Conservation (phyloP, 805 yeast genomes). For the Nakazawaea ishiwadae region DNA sequence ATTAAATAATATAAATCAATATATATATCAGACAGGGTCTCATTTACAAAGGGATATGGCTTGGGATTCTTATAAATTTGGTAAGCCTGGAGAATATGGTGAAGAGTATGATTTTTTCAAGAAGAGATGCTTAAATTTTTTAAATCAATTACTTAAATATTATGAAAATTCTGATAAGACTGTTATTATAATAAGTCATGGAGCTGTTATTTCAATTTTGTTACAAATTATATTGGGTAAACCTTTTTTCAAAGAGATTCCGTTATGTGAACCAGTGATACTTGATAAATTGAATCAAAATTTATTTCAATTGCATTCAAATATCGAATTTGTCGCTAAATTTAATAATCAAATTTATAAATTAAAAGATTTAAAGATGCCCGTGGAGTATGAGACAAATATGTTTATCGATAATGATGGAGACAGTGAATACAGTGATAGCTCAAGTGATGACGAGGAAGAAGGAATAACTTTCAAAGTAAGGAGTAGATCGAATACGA, state of each 20-base stretch:
- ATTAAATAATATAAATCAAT: slow-evolving; percentile 32
- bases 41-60: slow-evolving; percentile 22
- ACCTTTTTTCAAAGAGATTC: slow-evolving; percentile 35
- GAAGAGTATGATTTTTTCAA: slow-evolving; percentile 34
- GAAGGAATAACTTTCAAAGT: slow-evolving; percentile 9
- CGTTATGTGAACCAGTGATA: slow-evolving; percentile 28
- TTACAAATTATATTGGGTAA: slow-evolving; percentile 32
- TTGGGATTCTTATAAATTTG: slow-evolving; percentile 31
- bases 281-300: slow-evolving; percentile 7
- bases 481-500: slow-evolving; percentile 11
- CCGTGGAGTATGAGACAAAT: slow-evolving; percentile 10
- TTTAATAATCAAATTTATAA: slow-evolving; percentile 4
- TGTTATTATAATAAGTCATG: slow-evolving; percentile 35
- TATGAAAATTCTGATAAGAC: slow-evolving; percentile 28
- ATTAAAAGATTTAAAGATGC: slow-evolving; percentile 6
- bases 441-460: slow-evolving; percentile 5
- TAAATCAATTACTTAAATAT: slow-evolving; percentile 28
- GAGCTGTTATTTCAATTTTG: slow-evolving; percentile 36
- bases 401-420: slow-evolving; percentile 8
- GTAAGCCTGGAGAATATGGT: slow-evolving; percentile 39
- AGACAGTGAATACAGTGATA: slow-evolving; percentile 3
- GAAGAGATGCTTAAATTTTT: slow-evolving; percentile 28
- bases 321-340: slow-evolving; percentile 2
- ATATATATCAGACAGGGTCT: slow-evolving; percentile 24
- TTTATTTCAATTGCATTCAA: slow-evolving; percentile 6